Conservation (phyloP, 352 stramenopile genomes). For the Phytophthora brassicae region DNA sequence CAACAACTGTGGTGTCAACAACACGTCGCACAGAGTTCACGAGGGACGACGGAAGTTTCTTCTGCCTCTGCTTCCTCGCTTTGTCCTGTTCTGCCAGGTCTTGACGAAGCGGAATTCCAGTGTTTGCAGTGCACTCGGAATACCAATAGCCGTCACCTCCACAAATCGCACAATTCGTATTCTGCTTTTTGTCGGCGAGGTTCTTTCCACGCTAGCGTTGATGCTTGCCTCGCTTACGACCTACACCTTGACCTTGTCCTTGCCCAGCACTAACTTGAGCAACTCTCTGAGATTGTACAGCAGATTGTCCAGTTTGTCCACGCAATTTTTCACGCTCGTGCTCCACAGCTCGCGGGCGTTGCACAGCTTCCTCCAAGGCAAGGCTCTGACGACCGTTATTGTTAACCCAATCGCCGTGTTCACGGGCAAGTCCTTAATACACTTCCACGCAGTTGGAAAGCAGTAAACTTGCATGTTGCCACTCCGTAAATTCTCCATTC, state of each 20-base stretch:
- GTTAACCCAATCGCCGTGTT: too few relatives aligned
- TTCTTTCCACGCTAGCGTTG: neutral
- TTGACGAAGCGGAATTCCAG: neutral
- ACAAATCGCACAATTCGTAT: neutral
- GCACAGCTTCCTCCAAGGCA: too few relatives aligned
- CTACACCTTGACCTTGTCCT: neutral
- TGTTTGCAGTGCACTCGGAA: neutral
- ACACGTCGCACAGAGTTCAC: neutral
- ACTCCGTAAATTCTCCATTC: too few relatives aligned
- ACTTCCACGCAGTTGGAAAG: too few relatives aligned
- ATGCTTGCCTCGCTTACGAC: neutral
- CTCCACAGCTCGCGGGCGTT: too few relatives aligned
- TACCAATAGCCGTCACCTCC: neutral
- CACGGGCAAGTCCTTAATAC: too few relatives aligned
- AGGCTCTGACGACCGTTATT: too few relatives aligned
- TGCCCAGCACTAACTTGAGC: neutral
- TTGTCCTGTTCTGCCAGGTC: neutral
- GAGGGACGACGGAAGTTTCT: neutral
- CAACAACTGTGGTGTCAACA: neutral
- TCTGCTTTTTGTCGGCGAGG: neutral
- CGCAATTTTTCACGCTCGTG: neutral
- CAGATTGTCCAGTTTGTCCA: too few relatives aligned
- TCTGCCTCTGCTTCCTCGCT: neutral
- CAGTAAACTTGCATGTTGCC: too few relatives aligned
- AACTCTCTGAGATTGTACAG: neutral